Percentiles rank a stretch among this genome's conserved stretches.
Conservation (phyloP, 176 grass and related monocot species). For the Carex scoparia region DNA sequence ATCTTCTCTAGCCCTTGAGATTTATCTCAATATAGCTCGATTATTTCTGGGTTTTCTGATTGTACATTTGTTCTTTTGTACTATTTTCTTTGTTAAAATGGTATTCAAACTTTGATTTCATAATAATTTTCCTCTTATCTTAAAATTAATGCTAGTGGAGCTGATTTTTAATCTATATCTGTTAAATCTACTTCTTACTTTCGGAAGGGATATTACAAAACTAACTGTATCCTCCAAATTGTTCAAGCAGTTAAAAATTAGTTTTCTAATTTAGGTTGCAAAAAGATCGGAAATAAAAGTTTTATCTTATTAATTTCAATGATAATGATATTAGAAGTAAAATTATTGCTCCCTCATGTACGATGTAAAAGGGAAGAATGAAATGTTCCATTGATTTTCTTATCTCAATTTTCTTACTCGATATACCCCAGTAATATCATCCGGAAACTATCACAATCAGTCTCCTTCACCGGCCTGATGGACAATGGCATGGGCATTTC, state of each 20-base stretch:
- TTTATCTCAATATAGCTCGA: not conserved
- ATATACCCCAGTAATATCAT: not conserved
- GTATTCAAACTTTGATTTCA: not conserved
- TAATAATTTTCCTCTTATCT: not conserved
- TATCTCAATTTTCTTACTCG: not conserved
- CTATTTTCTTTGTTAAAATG: not conserved
- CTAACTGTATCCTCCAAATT: too few species aligned
- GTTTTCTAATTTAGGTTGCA: too few species aligned
- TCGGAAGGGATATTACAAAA: too few species aligned
- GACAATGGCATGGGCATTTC: slow-evolving; percentile 12
- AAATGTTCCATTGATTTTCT: not conserved
- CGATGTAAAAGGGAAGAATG: not conserved
- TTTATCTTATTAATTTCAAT: too few species aligned
- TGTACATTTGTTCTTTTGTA: not conserved
- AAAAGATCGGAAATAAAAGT: too few species aligned
- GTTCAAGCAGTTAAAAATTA: too few species aligned
- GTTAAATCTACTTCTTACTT: too few species aligned
- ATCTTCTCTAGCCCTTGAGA: not conserved
- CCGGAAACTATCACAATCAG: not conserved
- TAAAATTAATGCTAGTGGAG: too few species aligned
- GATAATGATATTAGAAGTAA: too few species aligned
- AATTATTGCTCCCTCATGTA: not conserved
- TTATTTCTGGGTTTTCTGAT: not conserved
- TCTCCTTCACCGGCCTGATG: not conserved
- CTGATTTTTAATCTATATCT: too few species aligned